Percentiles rank a stretch among this genome's conserved stretches.
These are phyloP conservation scores for Cenchrus fungigraminus DNA, from an alignment of 176 grass and related monocot genomes.

Conservation along the genomic window DNA sequence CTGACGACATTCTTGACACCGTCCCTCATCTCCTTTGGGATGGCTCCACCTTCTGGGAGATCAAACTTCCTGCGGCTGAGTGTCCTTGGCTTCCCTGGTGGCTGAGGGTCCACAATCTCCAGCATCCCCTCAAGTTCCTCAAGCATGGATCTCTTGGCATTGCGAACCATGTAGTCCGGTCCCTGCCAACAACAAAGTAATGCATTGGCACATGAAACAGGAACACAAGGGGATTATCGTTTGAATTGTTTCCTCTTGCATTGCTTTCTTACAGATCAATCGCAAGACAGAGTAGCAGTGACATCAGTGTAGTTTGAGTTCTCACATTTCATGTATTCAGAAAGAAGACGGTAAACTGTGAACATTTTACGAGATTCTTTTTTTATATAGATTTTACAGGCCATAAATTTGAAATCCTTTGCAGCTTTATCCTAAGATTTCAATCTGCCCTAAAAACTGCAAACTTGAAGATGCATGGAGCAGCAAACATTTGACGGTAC, in stretches of 20 bases:
- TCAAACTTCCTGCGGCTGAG: conserved; percentile 56
- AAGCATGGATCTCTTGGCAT: conserved; percentile 79
- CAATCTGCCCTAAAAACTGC: background rate
- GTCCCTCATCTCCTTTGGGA: conserved; percentile 51
- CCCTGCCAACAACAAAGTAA: conserved; percentile 38
- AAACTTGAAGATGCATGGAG: background rate
- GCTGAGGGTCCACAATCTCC: conserved; percentile 68
- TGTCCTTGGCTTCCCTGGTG: conserved; percentile 38
- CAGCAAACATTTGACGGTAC: background rate
- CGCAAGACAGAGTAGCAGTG: background rate
- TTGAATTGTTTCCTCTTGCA: background rate
- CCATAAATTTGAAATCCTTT: background rate
- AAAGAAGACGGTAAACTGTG: background rate
- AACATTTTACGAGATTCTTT: background rate
- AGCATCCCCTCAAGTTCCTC: conserved; percentile 79
- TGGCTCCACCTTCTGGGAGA: conserved; percentile 57
- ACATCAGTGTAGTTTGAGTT: background rate
- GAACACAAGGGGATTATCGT: background rate
- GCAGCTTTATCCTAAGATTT: background rate
- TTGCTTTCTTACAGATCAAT: background rate
- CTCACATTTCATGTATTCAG: background rate
- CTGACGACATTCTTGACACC: conserved; percentile 45
- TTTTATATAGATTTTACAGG: background rate
- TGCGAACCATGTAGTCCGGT: conserved; percentile 72
- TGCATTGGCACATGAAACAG: background rate